Evolutionary conservation across 1,284 basidiomycete genomes (phyloP).

Genomic region (Cryptococcus sp.): DNA sequence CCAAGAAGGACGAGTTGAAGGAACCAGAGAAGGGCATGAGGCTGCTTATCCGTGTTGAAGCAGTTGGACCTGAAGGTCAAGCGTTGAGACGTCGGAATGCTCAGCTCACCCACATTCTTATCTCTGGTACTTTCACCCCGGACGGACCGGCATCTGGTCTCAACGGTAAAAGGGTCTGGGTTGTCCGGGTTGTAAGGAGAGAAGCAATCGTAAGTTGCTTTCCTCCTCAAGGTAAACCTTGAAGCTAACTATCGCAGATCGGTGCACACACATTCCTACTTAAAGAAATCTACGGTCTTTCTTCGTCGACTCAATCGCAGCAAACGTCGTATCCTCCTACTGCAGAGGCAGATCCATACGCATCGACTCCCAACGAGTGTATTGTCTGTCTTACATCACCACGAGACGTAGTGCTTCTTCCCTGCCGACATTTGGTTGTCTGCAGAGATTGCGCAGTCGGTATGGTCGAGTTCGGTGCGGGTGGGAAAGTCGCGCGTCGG

Average conservation of each 20-base stretch:
- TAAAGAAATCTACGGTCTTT: conserved; percentile 84
- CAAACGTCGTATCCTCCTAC: conserved; percentile 54
- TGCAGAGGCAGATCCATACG: conserved; percentile 53
- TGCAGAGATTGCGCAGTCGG: conserved; percentile 87
- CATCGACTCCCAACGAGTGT: conserved; percentile 77
- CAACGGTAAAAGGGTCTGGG: conserved; percentile 57
- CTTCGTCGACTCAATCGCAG: conserved; percentile 40
- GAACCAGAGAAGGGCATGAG: conserved; percentile 63
- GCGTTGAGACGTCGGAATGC: conserved; percentile 64
- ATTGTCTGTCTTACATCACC: conserved; percentile 78
- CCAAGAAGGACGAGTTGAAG: conserved; percentile 47
- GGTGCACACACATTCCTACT: conserved; percentile 84
- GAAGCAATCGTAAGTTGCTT: conserved; percentile 58
- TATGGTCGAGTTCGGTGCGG: conserved; percentile 91
- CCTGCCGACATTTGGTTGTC: conserved; percentile 83
- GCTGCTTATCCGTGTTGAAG: conserved; percentile 68
- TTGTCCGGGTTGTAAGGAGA: conserved; percentile 80
- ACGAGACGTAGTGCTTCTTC: conserved; percentile 80
- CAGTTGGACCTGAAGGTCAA: conserved; percentile 64
- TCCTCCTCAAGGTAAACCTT: neutral
- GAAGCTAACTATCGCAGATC: conserved; percentile 51
- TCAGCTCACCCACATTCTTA: conserved; percentile 77
- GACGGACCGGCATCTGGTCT: conserved; percentile 21
- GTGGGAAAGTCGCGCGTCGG: conserved; percentile 67
- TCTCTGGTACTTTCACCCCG: conserved; percentile 63